Evolutionary conservation across 495 filamentous ascomycete genomes (phyloP).

Genomic region (Bacidia rubella): DNA sequence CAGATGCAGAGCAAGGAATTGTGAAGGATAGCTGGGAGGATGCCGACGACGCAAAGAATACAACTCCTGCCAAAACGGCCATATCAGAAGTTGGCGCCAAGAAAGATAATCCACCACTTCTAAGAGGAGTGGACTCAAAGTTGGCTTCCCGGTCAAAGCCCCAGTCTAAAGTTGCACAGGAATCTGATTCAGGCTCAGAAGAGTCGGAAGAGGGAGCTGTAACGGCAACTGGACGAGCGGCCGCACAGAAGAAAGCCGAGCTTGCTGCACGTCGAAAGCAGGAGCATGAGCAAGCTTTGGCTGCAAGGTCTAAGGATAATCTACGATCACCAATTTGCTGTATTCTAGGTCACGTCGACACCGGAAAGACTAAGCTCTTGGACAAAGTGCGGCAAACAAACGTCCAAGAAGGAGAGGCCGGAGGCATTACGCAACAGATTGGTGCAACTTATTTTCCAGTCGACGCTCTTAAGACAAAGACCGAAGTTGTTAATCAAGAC

Average conservation of each 20-base stretch:
- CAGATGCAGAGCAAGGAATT: constrained; percentile 53
- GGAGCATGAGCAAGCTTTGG: constrained; percentile 80
- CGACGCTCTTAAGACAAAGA: constrained; percentile 84
- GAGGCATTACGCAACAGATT: constrained; percentile 99
- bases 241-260: constrained; percentile 68
- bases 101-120: constrained; percentile 19
- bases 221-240: constrained; percentile 52
- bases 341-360: constrained; percentile 99
- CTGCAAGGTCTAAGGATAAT: constrained; percentile 83
- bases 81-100: constrained; percentile 14
- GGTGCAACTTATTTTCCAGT: constrained; percentile 99
- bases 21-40: constrained; percentile 94
- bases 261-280: constrained; percentile 80
- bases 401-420: constrained; percentile 97
- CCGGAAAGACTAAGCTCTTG: constrained; percentile 95
- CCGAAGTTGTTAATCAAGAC: constrained; percentile 80
- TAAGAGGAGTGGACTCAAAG: constrained; percentile 14
- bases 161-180: constrained; percentile 22
- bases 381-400: constrained; percentile 99
- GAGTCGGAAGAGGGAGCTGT: constrained; percentile 58
- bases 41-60: constrained; percentile 49
- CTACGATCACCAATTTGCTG: constrained; percentile 97
- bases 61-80: neutral
- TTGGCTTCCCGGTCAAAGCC: constrained; percentile 8
- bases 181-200: constrained; percentile 27